Conservation (phyloP, 345 rosid genomes). For the Boechera retrofracta region DNA sequence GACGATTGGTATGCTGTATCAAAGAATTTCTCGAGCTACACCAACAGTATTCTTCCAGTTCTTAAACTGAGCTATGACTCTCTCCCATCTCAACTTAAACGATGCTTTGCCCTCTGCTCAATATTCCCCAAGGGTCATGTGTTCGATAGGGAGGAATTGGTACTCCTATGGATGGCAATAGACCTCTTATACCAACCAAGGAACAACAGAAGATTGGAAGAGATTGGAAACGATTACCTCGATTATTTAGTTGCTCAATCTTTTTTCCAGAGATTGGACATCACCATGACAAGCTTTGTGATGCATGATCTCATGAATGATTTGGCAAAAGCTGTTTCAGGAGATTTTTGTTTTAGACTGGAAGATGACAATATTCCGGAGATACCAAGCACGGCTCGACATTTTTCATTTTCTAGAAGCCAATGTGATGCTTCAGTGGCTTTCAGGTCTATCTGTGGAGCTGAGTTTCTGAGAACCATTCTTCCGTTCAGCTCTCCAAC, state of each 20-base stretch:
- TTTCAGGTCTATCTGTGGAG: conserved; percentile 38
- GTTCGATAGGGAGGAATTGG: conserved; percentile 41
- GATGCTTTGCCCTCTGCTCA: conserved; percentile 50
- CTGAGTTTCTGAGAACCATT: conserved; percentile 42
- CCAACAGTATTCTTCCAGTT: conserved; percentile 33
- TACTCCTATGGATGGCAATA: conserved; percentile 50
- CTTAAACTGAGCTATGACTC: conserved; percentile 43
- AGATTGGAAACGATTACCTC: conserved; percentile 42
- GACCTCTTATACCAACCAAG: conserved; percentile 48
- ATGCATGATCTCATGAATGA: conserved; percentile 57
- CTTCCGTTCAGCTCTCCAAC: conserved; percentile 44
- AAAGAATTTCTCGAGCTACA: conserved; percentile 38
- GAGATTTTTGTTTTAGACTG: conserved; percentile 48
- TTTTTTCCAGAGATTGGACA: conserved; percentile 35
- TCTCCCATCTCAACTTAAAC: conserved; percentile 48
- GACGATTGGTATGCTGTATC: conserved; percentile 41
- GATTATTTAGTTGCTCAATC: conserved; percentile 35
- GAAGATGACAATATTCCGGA: conserved; percentile 37
- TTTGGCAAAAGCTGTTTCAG: conserved; percentile 48
- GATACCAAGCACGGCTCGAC: conserved; percentile 41
- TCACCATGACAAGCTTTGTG: conserved; percentile 38
- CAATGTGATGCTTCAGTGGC: conserved; percentile 41
- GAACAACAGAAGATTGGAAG: conserved; percentile 41
- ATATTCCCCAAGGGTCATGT: conserved; percentile 47
- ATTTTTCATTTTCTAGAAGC: conserved; percentile 51